phyloP scores from a whole-genome alignment of 176 grass and related monocot genomes.

The Rhynchospora breviuscula region DNA sequence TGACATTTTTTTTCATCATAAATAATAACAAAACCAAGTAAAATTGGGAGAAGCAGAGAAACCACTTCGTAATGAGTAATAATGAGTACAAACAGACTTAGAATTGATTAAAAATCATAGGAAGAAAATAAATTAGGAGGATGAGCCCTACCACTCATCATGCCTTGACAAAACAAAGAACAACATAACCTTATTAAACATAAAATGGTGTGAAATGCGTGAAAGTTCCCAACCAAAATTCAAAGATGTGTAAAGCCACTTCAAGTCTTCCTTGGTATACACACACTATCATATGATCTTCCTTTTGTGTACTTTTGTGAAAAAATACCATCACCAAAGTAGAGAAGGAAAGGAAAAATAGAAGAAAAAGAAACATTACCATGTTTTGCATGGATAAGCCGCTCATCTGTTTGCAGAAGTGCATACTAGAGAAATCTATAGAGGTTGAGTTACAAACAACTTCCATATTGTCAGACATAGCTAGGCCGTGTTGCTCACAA shows the following conservation, averaged over 20 bases:
- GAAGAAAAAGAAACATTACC: constrained; percentile 16
- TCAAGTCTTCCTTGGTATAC: neutral
- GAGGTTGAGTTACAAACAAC: neutral
- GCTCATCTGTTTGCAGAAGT: constrained; percentile 38
- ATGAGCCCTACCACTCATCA: neutral
- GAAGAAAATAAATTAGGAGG: neutral
- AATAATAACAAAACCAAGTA: neutral
- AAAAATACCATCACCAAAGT: neutral
- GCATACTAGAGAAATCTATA: neutral
- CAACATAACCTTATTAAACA: neutral
- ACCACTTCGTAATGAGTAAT: neutral
- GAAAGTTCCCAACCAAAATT: constrained; percentile 1
- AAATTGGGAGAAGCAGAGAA: neutral
- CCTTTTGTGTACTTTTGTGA: neutral
- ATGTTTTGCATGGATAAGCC: constrained; percentile 21
- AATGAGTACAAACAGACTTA: neutral
- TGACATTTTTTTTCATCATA: neutral
- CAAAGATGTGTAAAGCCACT: constrained; percentile 10
- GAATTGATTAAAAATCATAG: neutral
- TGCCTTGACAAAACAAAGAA: neutral
- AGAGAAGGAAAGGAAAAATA: neutral
- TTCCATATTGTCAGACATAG: neutral
- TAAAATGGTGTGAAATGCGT: neutral
- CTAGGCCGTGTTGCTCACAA: neutral
- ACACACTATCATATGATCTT: neutral